phyloP scores from a whole-genome alignment of 1,284 basidiomycete genomes.

The Hemileia vastatrix region DNA sequence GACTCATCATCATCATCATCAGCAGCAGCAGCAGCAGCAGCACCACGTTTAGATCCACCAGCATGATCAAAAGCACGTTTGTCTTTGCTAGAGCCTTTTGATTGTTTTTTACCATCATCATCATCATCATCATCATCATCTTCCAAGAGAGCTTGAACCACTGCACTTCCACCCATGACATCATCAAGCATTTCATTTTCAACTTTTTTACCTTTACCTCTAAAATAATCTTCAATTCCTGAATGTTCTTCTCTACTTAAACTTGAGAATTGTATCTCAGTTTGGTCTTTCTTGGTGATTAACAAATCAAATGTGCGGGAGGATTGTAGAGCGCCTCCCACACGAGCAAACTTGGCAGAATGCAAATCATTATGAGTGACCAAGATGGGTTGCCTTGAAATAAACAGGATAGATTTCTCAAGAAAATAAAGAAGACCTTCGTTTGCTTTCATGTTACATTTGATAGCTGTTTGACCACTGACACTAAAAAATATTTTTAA shows the following conservation, averaged over 20 bases:
- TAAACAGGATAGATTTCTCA: conserved; percentile 96
- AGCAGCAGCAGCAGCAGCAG: conserved; percentile 6
- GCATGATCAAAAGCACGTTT: conserved; percentile 11
- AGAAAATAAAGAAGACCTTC: conserved; percentile 97
- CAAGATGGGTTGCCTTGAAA: conserved; percentile 88
- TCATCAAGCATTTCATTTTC: conserved; percentile 97
- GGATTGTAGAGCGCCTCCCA: conserved; percentile 79
- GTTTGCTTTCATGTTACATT: conserved; percentile 93
- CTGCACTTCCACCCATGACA: conserved; percentile 55
- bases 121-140: conserved; percentile 68
- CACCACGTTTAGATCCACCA: neutral
- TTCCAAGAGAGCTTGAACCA: conserved; percentile 60
- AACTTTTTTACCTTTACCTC: conserved; percentile 79
- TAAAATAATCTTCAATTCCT: conserved; percentile 70
- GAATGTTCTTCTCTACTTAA: conserved; percentile 95
- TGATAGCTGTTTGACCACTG: conserved; percentile 56
- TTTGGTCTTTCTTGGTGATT: conserved; percentile 78
- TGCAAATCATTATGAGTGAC: conserved; percentile 85
- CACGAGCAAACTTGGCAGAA: conserved; percentile 84
- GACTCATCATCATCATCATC: conserved; percentile 28
- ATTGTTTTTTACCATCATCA: conserved; percentile 46
- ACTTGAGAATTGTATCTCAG: conserved; percentile 61
- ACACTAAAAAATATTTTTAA: conserved; percentile 38
- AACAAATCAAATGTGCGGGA: conserved; percentile 91
- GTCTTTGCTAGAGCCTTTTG: conserved; percentile 45